Evolutionary conservation across 495 filamentous ascomycete species (phyloP), one percentile per base, ranked within the genome.

Genomic region (Lophiostoma macrostomum): DNA sequence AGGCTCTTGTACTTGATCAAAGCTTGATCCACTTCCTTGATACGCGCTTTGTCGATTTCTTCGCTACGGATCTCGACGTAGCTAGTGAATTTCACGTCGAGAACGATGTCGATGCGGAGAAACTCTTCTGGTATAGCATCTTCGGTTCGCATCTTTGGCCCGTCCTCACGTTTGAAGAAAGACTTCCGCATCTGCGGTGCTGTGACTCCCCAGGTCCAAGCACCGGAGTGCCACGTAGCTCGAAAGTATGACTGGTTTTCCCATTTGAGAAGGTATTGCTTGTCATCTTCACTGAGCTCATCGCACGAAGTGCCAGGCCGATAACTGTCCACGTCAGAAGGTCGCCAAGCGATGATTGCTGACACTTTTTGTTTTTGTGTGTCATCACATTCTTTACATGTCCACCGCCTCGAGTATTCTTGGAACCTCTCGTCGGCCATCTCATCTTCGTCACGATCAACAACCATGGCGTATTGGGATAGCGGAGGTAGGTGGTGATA

Each of bases 211-310:
- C 80, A 90, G 12, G 91, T 77, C 94, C 94, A 99, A 20, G 82
- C 76, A 6, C 93, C 94, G 14, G 87, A 82, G 77, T 88, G 81
- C 94, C 94, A 99, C 2, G 68, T 73, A 19, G 82, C 84, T 45
- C 84, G 84, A 58, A 81, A 85, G 55, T 96, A 91, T 0, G 91
- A 95, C 43, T 80, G 76, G 0, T 73, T 64, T 29, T 85, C 80
- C 85, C 90, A 97, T 67, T 93, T 96, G 60, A 97, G 73, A 0
- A 99, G 77, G 58, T 97, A 97, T 60, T 96, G 89, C 35, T 90
- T 85, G 4, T 87, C 73, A 31, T 87, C 81, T 63, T 90, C 85
- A 14, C 80, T 75, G 14, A 77, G 67, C 20, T 78, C 74, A 27
- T 88, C 75, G 11, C 75, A 70, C 4, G 77, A 63, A 7, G 63